These are phyloP conservation scores for Terfezia claveryi DNA, from an alignment of 495 filamentous ascomycete genomes.

Conservation along the genomic window DNA sequence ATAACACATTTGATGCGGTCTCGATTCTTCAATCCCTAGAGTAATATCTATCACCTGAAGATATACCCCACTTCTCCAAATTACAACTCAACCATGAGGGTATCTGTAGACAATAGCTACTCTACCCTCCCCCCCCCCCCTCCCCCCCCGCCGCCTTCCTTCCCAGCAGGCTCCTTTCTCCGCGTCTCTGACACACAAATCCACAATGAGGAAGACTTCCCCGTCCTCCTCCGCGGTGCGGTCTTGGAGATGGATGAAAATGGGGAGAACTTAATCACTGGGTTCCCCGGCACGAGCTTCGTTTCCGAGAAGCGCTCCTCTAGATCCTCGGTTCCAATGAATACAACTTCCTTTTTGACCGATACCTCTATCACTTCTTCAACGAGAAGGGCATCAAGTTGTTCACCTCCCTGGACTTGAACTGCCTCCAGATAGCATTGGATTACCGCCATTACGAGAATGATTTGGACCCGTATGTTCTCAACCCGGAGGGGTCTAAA, in stretches of 20 bases:
- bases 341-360: constrained; percentile 27
- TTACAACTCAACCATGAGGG: no score
- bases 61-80: no score
- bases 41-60: no score
- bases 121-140: background rate
- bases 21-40: no score
- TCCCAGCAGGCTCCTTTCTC: constrained; percentile 9
- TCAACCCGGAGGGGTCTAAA: constrained; percentile 36
- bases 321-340: constrained; percentile 19
- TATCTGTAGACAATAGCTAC: no score
- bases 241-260: constrained; percentile 11
- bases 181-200: constrained; percentile 25
- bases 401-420: constrained; percentile 34
- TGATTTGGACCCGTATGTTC: constrained; percentile 35
- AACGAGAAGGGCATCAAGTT: constrained; percentile 37
- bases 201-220: constrained; percentile 22
- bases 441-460: constrained; percentile 45
- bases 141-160: no score
- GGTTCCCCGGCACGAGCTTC: constrained; percentile 31
- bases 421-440: constrained; percentile 41
- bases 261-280: constrained; percentile 36
- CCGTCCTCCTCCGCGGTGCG: constrained; percentile 25
- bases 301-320: constrained; percentile 28
- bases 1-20: no score
- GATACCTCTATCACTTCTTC: constrained; percentile 43